These are phyloP conservation scores for Podospora conica DNA, from an alignment of 495 filamentous ascomycete genomes.

Conservation along the genomic window DNA sequence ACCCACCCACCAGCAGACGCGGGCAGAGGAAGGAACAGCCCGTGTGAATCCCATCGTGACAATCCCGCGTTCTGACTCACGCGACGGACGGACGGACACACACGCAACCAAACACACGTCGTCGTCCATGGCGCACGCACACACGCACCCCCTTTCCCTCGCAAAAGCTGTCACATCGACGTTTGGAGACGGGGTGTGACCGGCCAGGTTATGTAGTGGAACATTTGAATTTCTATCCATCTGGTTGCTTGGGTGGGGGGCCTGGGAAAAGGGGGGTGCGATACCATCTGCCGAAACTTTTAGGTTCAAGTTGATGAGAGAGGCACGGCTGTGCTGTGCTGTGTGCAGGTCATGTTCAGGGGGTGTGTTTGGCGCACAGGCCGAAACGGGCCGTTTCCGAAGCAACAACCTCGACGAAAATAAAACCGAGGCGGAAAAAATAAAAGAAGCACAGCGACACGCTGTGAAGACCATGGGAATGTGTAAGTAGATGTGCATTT, in stretches of 20 bases:
- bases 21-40: not conserved
- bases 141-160: no score
- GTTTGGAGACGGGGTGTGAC: no score
- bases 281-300: not conserved
- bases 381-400: constrained; percentile 8
- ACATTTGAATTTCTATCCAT: not conserved
- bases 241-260: not conserved
- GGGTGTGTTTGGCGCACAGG: not conserved
- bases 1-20: not conserved
- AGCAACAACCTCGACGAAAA: constrained; percentile 2
- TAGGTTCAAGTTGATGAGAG: not conserved
- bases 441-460: not conserved
- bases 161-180: no score
- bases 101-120: not conserved
- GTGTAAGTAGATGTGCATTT: no score
- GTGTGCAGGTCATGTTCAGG: not conserved
- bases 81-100: not conserved
- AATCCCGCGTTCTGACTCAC: constrained; percentile 6
- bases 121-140: not conserved
- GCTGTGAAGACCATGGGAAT: no score
- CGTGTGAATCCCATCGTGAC: constrained; percentile 1
- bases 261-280: not conserved
- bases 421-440: not conserved
- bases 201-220: no score
- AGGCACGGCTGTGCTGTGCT: not conserved